Evolutionary conservation across 2,329 filamentous ascomycete genomes (phyloP), one percentile per base, ranked within the genome.

Genomic region (Chaetomium globosum): DNA sequence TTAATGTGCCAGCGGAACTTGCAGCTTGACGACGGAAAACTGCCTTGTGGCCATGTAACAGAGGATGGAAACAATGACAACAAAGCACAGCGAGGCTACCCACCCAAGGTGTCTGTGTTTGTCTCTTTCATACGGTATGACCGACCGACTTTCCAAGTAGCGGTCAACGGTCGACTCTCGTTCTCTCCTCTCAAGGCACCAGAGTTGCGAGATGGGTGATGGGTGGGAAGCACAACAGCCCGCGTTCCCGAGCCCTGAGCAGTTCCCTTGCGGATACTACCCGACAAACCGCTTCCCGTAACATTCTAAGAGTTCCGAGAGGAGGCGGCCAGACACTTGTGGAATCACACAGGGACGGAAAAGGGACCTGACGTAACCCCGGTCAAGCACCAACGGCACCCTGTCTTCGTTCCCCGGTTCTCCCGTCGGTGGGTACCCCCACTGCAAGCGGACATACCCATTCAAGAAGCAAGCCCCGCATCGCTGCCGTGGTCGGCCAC

Each of bases 361-460:
- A 23, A 52, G 30, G 23, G 46, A 31, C 61, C 61, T 63, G 61
- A 63, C 61, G 61, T 63, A 59, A 59, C 61, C 55, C 39, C 2
- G 46, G 23, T 39, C 13, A 52, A 21, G 23, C 51, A 63, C 2
- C 31, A 26, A 9, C 19, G 48, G 19, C 31, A 28, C 26, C 63
- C 48, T 33, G 26, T n/a, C 36, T 33, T 23, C 46, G 39, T 31
- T 56, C 43, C 57, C 57, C 49, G 56, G 26, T 53, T 48, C 49
- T 5, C 16, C 26, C 4, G 1, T 12, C 23, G 39, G 55, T 55
- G 57, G 59, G 46, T 12, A 58, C 58, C 63, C 63, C 59, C 63
- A 65, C 63, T 48, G 54, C n/a, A n/a, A n/a, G n/a, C n/a, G n/a
- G n/a, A n/a, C n/a, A n/a, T 49, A 26, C 43, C 43, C 52, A 60